Evolutionary conservation across 78 protist genomes (phyloP).

Genomic region (Blattamonas nauphoetae): DNA sequence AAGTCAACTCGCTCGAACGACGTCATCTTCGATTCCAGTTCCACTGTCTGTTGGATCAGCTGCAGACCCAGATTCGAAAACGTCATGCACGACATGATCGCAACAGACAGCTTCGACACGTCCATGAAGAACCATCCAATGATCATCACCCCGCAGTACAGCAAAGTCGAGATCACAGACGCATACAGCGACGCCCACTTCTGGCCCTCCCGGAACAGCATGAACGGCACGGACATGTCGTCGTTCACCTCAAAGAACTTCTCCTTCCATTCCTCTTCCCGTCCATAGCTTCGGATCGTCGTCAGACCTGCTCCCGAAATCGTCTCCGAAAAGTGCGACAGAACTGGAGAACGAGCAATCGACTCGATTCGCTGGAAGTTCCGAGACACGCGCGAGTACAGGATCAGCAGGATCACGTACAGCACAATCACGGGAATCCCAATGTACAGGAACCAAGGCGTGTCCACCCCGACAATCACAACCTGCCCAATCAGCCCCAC

Average conservation of each 20-base stretch:
- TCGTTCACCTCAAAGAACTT: background rate
- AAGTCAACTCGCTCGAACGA: background rate
- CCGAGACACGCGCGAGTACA: background rate
- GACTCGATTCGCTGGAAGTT: background rate
- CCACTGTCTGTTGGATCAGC: background rate
- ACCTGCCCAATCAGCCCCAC: background rate
- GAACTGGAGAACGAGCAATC: slow-evolving; percentile 5
- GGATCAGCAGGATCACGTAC: background rate
- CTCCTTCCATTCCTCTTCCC: background rate
- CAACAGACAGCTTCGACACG: background rate
- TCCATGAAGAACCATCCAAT: background rate
- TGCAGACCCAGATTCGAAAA: background rate
- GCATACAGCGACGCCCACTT: background rate
- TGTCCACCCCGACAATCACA: slow-evolving; percentile 7
- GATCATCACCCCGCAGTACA: background rate
- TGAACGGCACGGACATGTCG: background rate
- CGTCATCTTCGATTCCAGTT: slow-evolving; percentile 2
- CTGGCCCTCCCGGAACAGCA: slow-evolving; percentile 8
- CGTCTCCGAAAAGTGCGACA: slow-evolving; percentile 15
- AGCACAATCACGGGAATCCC: background rate
- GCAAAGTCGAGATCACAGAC: background rate
- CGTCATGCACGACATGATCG: background rate
- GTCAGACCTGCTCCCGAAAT: slow-evolving; percentile 6
- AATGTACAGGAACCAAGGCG: background rate
- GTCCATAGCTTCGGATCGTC: slow-evolving; percentile 16